phyloP scores from a whole-genome alignment of 2,329 filamentous ascomycete genomes.

The Penicillium sp. region DNA sequence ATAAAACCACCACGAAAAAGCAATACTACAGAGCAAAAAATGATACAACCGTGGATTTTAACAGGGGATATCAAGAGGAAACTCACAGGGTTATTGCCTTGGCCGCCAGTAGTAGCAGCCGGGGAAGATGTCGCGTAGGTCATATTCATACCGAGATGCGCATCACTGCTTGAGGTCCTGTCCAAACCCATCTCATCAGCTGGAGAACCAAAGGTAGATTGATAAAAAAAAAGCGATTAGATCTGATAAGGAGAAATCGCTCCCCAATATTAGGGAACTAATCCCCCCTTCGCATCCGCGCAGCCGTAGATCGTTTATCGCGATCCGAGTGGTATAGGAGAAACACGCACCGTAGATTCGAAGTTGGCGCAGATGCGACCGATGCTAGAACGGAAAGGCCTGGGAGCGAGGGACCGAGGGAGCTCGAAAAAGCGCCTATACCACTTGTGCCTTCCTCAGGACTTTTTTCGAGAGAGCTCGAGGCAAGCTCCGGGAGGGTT shows the following conservation, averaged over 20 bases:
- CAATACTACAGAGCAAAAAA: conserved; percentile 18
- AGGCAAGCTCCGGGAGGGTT: conserved; percentile 36
- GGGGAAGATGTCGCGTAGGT: conserved; percentile 68
- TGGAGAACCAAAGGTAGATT: conserved; percentile 9
- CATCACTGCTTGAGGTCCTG: conserved; percentile 49
- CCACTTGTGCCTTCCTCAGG: conserved; percentile 31
- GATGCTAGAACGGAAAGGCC: conserved; percentile 65
- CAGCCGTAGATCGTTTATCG: not conserved
- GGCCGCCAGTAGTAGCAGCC: conserved; percentile 67
- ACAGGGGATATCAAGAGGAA: not conserved
- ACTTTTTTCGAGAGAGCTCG: conserved; percentile 37
- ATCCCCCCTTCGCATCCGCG: not conserved
- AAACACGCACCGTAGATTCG: conserved; percentile 56
- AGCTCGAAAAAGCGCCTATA: conserved; percentile 36
- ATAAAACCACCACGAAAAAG: conserved; percentile 29
- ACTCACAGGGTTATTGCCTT: conserved; percentile 56
- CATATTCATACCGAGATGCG: conserved; percentile 60
- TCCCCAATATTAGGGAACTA: not conserved
- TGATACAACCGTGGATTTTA: not conserved
- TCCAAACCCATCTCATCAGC: conserved; percentile 28
- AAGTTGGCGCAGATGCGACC: conserved; percentile 58
- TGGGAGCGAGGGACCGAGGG: conserved; percentile 54
- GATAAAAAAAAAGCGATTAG: conserved; percentile 3
- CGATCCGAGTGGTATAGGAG: not conserved
- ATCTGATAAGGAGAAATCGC: not conserved